Conservation (phyloP, 2,329 filamentous ascomycete species). For the Metarhizium robertsii region DNA sequence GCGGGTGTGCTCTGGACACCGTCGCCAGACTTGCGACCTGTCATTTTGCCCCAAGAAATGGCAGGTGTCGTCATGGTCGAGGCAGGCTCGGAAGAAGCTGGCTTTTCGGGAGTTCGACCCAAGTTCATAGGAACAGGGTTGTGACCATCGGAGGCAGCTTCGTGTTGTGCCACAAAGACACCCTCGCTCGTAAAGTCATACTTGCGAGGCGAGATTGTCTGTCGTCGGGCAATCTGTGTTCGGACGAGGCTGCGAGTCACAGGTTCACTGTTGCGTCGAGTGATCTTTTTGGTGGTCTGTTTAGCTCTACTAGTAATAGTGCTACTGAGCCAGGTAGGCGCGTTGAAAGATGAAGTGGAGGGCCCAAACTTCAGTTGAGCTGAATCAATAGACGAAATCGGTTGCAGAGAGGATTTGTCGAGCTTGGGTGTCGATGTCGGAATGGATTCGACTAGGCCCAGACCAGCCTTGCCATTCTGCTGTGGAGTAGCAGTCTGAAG, state of each 20-base stretch:
- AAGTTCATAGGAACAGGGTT: neutral
- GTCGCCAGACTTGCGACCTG: slow-evolving; percentile 5
- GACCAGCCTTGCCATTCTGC: slow-evolving; percentile 7
- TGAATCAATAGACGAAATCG: slow-evolving; percentile 8
- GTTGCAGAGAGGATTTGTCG: slow-evolving; percentile 6
- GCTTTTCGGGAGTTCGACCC: slow-evolving; percentile 1
- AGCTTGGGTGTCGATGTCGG: slow-evolving; percentile 13
- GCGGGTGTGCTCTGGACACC: slow-evolving; percentile 2
- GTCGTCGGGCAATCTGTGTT: slow-evolving; percentile 14
- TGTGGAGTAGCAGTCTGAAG: neutral
- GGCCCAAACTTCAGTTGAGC: slow-evolving; percentile 19
- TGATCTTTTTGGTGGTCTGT: slow-evolving; percentile 12
- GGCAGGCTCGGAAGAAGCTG: neutral
- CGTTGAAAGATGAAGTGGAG: slow-evolving; percentile 17
- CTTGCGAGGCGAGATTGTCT: slow-evolving; percentile 20
- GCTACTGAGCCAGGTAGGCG: slow-evolving; percentile 18
- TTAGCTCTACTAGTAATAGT: slow-evolving; percentile 14
- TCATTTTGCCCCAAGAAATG: slow-evolving; percentile 10
- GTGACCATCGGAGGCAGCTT: neutral
- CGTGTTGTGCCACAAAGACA: neutral
- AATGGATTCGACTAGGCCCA: slow-evolving; percentile 14
- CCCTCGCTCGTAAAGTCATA: slow-evolving; percentile 4
- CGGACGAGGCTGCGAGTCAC: slow-evolving; percentile 17
- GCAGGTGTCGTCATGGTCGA: slow-evolving; percentile 6
- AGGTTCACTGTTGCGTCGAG: slow-evolving; percentile 26